phyloP scores from a whole-genome alignment of 352 stramenopile species.

The Phytopythium oedochilum region DNA sequence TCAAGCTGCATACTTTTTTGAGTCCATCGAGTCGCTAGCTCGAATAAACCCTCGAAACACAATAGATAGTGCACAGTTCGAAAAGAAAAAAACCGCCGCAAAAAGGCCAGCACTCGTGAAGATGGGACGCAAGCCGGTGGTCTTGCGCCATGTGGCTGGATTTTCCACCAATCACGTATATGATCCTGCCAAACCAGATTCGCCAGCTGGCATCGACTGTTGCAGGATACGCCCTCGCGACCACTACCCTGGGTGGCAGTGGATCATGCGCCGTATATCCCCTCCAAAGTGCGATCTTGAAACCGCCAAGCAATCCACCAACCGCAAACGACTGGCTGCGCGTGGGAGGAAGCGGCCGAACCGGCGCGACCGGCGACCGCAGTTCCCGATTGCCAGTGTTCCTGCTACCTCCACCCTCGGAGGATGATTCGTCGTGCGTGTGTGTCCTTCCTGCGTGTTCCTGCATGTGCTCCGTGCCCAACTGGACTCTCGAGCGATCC shows the following conservation, averaged over 20 bases:
- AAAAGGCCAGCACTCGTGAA: too few relatives aligned
- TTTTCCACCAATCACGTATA: constrained; percentile 5
- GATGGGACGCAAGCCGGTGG: neutral
- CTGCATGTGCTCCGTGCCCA: constrained; percentile 11
- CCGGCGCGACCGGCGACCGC: neutral
- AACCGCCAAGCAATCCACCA: neutral
- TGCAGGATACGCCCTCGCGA: neutral
- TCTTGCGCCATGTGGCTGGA: neutral
- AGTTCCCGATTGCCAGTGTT: too few relatives aligned
- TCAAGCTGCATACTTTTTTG: too few relatives aligned
- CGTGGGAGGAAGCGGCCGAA: neutral
- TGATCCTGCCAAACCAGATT: neutral
- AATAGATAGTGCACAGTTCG: too few relatives aligned
- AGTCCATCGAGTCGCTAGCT: too few relatives aligned
- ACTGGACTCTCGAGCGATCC: constrained; percentile 82
- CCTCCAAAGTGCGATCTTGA: neutral
- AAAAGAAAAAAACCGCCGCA: too few relatives aligned
- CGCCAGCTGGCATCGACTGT: neutral
- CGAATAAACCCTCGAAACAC: too few relatives aligned
- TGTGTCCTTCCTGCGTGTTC: constrained; percentile 1
- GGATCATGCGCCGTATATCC: neutral
- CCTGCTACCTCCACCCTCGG: neutral
- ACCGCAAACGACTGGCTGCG: too few relatives aligned
- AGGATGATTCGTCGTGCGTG: neutral
- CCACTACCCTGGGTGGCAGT: neutral